Base-by-base conservation (phyloP, 2,329 filamentous ascomycete genomes). In the Arthroderma uncinatum region DNA sequence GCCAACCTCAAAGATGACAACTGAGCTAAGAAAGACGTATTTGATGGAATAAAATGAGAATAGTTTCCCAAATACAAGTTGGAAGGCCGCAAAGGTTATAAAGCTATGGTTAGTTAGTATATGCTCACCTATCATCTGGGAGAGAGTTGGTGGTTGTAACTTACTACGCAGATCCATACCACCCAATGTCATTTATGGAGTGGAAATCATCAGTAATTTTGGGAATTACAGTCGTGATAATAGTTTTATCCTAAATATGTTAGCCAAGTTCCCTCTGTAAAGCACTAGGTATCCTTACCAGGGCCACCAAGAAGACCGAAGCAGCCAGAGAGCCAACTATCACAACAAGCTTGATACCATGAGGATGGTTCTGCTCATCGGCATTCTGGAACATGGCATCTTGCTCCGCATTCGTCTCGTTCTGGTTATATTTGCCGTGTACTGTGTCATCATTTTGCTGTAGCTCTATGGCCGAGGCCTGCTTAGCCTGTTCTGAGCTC, bases 41-140 rank as follows among this genome's bases (percentile, higher is more conserved):
- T 75, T 72, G 2, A 71, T 66, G 2, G 68, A 66, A 60, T 71
- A 71, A 44, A 74, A 67, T 1, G 67, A 69, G 53, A 74, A 76
- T 28, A 76, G 57, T 21, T 72, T 72, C 58, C 74, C 74, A 40
- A 62, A 65, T 28, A 67, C 37, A 8, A 68, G 65, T 44, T 67
- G 63, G 28, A 65, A 64, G 4, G 72, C 67, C 9, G 47, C 47
- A 36, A 54, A 53, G 19, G 56, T 53, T 28, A 57, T 57, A 40
- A 54, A 57, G 39, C 56, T 53, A 58, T 69, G 71, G 3, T 66
- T 68, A 1, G 73, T 74, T 12, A 78, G 62, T 12, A 75, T 63
- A 59, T 53, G 9, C 19, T 19, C 28, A n/a, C n/a, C n/a, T n/a
- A n/a, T 30, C 28, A 30, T 19, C 16, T 53, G 10, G 34, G 53